Evolutionary conservation across 495 filamentous ascomycete species (phyloP), one percentile per base, ranked within the genome.

Genomic region (Aspergillus conjunctus): DNA sequence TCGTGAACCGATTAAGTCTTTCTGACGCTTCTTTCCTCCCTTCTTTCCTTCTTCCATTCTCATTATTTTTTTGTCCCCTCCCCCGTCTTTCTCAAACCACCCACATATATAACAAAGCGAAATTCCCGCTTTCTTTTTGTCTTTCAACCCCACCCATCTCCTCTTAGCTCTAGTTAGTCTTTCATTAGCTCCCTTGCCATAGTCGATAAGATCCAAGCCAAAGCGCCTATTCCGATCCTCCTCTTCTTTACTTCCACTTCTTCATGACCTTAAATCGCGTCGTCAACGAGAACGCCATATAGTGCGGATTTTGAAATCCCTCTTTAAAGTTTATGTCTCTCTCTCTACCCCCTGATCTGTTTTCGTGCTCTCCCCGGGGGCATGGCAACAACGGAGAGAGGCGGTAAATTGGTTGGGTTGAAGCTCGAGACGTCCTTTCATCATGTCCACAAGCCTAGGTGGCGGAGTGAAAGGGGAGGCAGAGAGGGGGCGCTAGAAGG

Each of bases 391-490:
- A 61, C 64, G 54, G 74, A 73, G 69, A 74, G 72, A 56, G 68
- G 67, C 61, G 63, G 31, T 51, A 67, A 64, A 53, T 63, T 76
- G 61, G 68, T 69, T 61, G 73, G 72, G 51, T 71, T 80, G 70
- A 76, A 68, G 63, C 71, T 80, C 66, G 75, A 79, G 61, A 80
- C 76, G 39, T 69, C 72, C 17, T 78, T 79, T 61, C 67, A 64
- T 17, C 68, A 68, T 32, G 33, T 32, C 17, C 63, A 67, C 22
- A 62, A 62, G 55, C 33, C 62, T 26, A 57, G 65, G 54, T 75
- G 73, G 72, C 49, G 63, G 39, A 55, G 61, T 56, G 67, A 72
- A 53, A 58, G 62, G 63, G 60, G 61, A 50, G 62, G 64, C 53
- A 69, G 67, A 58, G 60, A 60, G 60, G 62, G 64, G 65, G 63